Conservation (phyloP, 495 filamentous ascomycete species). For the Penicillium bialowiezense region DNA sequence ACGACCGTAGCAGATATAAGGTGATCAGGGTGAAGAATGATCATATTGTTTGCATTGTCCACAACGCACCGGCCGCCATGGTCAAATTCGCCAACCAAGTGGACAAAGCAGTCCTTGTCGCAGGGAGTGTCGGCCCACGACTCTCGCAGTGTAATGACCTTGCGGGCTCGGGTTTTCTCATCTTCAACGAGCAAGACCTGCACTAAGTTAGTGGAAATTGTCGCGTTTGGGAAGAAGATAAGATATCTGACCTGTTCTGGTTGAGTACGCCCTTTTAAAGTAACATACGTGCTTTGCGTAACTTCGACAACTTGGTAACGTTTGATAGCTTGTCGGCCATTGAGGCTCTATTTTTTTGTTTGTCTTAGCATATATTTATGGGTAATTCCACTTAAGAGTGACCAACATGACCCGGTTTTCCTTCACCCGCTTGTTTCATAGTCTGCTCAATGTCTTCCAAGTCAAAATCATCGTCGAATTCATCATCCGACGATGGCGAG, state of each 20-base stretch:
- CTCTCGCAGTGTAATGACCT: conserved; percentile 73
- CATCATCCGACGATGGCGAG: conserved; percentile 32
- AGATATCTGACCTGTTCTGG: conserved; percentile 66
- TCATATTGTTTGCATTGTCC: conserved; percentile 74
- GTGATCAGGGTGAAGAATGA: conserved; percentile 94
- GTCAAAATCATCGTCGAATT: conserved; percentile 47
- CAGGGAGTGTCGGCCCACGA: conserved; percentile 82
- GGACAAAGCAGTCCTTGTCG: conserved; percentile 69
- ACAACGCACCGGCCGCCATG: conserved; percentile 63
- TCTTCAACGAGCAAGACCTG: conserved; percentile 75
- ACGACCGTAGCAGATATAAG: conserved; percentile 91
- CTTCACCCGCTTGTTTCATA: conserved; percentile 35
- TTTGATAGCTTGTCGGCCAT: conserved; percentile 69
- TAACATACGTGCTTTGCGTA: conserved; percentile 62
- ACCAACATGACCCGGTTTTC: conserved; percentile 38
- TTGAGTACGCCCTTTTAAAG: conserved; percentile 54
- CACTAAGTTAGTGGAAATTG: conserved; percentile 24
- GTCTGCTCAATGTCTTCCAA: conserved; percentile 43
- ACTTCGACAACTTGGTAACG: conserved; percentile 76
- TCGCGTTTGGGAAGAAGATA: background rate
- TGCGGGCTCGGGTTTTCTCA: conserved; percentile 62
- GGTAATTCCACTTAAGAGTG: conserved; percentile 35
- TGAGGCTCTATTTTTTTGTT: conserved; percentile 42
- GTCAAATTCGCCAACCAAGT: conserved; percentile 80
- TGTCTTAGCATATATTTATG: conserved; percentile 42